Evolutionary conservation across 352 stramenopile genomes (phyloP), one percentile per base, ranked within the genome.

Genomic region (Halophytophthora polymorphica): DNA sequence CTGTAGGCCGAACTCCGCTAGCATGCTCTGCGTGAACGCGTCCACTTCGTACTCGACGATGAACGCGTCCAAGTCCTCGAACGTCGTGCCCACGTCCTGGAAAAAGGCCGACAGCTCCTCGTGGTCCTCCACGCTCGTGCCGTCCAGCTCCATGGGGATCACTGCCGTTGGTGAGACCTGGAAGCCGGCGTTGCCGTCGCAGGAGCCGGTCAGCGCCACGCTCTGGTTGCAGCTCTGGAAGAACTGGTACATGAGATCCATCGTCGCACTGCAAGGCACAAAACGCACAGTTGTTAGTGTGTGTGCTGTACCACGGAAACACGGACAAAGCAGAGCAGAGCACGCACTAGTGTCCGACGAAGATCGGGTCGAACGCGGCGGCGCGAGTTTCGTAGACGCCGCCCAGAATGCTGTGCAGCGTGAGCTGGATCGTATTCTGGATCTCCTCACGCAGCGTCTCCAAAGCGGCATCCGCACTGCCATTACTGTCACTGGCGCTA

Each of bases 161-260:
- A 48, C 64, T 6, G 50, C 52, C 0, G 53, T 66, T 0, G 64
- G 42, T 7, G 69, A 67, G 35, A 86, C 61, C 29, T 66, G 62
- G 0, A 62, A 33, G 0, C 58, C 35, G 17, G 39, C 47, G 23
- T 66, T 71, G 39, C 50, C 41, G 29, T 48, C 45, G 42, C 64
- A 75, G 14, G 57, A 53, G 0, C 64, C 63, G 0, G 71, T 69
- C 14, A 89, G 45, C 43, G 53, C 42, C 50, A 59, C 17, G 37
- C 48, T 76, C 50, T 66, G 61, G 40, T 72, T 79, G 57, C 76
- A 90, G 35, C 59, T 71, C 51, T 86, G 74, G 45, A 76, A 74
- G 44, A 88, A 72, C 34, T 77, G 75, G 46, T 86, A 90, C 36
- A 86, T 49, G 50, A 83, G 62, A 21, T 86, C 79, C 4, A 81